Conservation (phyloP, 805 yeast species). For the Sugiyamaella valdiviana region DNA sequence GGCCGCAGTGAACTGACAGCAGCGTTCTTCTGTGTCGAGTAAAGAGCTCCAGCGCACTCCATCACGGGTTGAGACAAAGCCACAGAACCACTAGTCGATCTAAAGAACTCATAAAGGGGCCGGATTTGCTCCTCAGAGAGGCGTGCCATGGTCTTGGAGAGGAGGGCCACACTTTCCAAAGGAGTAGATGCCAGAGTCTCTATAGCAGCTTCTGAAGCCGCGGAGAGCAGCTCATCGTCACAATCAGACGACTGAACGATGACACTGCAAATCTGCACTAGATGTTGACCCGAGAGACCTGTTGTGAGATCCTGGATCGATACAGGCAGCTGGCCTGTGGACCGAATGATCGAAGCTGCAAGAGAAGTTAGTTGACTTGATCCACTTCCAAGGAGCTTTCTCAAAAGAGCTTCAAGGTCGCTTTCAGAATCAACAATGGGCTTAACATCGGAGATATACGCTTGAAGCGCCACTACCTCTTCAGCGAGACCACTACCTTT, state of each 20-base stretch:
- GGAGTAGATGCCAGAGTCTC: not conserved
- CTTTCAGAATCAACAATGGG: not conserved
- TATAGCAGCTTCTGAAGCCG: not conserved
- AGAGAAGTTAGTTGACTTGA: not conserved
- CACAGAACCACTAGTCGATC: constrained; percentile 2
- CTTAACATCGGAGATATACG: not conserved
- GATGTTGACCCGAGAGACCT: not conserved
- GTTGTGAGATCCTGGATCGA: not conserved
- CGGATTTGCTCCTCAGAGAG: not conserved
- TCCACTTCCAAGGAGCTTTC: not conserved
- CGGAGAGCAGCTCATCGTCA: not conserved
- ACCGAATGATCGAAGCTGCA: not conserved
- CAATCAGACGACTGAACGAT: not conserved
- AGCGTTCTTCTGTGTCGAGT: not conserved
- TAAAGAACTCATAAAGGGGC: not conserved
- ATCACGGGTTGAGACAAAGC: constrained; percentile 12
- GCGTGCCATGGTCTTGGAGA: not conserved
- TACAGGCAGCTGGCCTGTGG: not conserved
- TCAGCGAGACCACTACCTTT: not conserved
- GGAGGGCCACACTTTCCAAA: not conserved
- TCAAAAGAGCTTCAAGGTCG: constrained; percentile 1
- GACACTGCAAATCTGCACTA: not conserved
- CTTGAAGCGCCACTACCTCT: not conserved
- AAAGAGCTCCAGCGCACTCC: constrained; percentile 6
- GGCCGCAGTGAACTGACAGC: not conserved